These are phyloP conservation scores for Kodamaea jinghongensis DNA, from an alignment of 805 yeast species.

Conservation along the genomic window DNA sequence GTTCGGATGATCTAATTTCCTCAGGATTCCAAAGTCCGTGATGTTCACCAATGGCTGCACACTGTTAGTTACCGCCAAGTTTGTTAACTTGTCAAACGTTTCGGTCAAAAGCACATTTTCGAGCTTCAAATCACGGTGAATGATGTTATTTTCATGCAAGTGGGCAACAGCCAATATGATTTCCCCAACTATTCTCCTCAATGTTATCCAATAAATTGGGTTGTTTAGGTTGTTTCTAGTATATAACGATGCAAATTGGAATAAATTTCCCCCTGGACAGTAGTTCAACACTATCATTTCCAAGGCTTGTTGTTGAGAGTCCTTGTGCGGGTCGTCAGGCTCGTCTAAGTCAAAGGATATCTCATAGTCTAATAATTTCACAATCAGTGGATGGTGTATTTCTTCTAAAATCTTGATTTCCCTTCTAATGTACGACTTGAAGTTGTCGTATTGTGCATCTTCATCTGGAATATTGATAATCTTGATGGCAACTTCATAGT, in stretches of 20 bases:
- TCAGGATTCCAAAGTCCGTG: constrained; percentile 89
- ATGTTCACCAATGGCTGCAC: constrained; percentile 49
- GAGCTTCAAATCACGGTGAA: constrained; percentile 89
- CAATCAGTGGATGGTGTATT: constrained; percentile 66
- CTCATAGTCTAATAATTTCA: constrained; percentile 36
- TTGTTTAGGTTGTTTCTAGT: constrained; percentile 24
- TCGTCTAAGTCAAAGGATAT: constrained; percentile 13
- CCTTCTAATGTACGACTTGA: constrained; percentile 45
- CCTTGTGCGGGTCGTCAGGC: background rate
- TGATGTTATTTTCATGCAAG: constrained; percentile 63
- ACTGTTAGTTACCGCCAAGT: constrained; percentile 3
- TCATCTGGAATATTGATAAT: constrained; percentile 43
- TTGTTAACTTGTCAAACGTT: constrained; percentile 16
- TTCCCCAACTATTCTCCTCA: constrained; percentile 68
- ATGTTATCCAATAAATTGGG: constrained; percentile 43
- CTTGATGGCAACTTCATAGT: constrained; percentile 63
- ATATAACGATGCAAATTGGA: constrained; percentile 46
- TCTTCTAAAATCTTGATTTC: constrained; percentile 66
- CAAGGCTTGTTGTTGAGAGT: background rate
- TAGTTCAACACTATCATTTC: constrained; percentile 49
- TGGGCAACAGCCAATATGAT: constrained; percentile 65
- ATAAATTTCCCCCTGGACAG: constrained; percentile 83
- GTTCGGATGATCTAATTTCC: constrained; percentile 55
- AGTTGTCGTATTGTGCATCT: constrained; percentile 21
- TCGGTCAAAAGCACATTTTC: constrained; percentile 69